phyloP scores from a whole-genome alignment of 306 rosid species.

The Rosa lucieae region DNA sequence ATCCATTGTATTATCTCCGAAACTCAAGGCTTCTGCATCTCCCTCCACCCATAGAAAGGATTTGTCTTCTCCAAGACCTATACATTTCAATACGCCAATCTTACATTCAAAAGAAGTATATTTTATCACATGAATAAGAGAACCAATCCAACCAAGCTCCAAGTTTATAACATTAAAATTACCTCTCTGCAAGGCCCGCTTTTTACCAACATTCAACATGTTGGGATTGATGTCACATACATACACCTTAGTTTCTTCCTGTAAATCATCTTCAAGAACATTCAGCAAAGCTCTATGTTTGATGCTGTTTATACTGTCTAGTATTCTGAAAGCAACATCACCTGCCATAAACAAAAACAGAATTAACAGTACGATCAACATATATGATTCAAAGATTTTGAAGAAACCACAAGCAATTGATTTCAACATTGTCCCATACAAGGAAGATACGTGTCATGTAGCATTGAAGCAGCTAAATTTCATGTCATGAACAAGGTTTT shows the following conservation, averaged over 20 bases:
- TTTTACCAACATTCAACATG: conserved; percentile 84
- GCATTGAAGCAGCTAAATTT: background rate
- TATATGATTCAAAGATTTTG: background rate
- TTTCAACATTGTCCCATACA: background rate
- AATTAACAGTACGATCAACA: conserved; percentile 16
- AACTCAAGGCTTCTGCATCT: conserved; percentile 76
- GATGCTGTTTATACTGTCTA: conserved; percentile 60
- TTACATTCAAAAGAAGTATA: conserved; percentile 26
- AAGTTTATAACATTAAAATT: conserved; percentile 21
- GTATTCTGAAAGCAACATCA: conserved; percentile 93
- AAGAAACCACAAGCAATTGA: background rate
- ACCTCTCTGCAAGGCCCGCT: conserved; percentile 73
- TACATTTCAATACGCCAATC: conserved; percentile 22
- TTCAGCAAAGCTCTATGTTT: conserved; percentile 61
- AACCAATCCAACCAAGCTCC: background rate
- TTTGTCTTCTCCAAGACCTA: conserved; percentile 68
- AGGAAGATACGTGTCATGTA: background rate
- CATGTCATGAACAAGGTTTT: background rate
- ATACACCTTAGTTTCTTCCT: conserved; percentile 49
- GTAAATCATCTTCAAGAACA: conserved; percentile 52
- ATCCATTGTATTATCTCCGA: conserved; percentile 77
- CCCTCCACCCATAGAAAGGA: conserved; percentile 91
- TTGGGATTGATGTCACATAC: too few species aligned
- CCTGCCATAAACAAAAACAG: conserved; percentile 47
- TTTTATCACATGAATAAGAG: conserved; percentile 4